A percentile compares a stretch with the other conserved stretches of the same genome.
These are phyloP conservation scores for Bullera alba DNA, from an alignment of 768 basidiomycete genomes.

Conservation along the genomic window DNA sequence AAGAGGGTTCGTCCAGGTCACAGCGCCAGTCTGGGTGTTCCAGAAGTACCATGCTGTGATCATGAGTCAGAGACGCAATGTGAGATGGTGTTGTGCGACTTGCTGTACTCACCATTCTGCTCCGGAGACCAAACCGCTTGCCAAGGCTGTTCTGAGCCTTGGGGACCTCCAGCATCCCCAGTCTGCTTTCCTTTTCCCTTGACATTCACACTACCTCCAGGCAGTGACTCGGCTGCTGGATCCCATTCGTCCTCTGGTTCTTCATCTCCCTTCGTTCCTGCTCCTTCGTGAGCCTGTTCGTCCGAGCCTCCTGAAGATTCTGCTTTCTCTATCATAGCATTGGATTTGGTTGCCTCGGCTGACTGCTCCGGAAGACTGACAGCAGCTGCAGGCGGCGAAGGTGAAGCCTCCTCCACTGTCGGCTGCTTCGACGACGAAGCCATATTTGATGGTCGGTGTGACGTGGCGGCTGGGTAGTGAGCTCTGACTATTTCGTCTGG, in stretches of 20 bases:
- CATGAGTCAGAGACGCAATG: neutral
- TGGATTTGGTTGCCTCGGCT: slow-evolving; percentile 9
- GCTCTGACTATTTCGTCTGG: neutral
- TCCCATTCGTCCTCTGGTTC: slow-evolving; percentile 28
- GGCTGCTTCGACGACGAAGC: neutral
- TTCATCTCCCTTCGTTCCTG: slow-evolving; percentile 10
- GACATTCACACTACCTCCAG: slow-evolving; percentile 12
- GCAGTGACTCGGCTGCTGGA: slow-evolving; percentile 21
- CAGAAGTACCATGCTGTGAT: slow-evolving; percentile 44
- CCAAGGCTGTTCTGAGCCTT: slow-evolving; percentile 29
- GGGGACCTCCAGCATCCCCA: slow-evolving; percentile 6
- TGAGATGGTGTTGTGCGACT: neutral
- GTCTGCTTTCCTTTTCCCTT: slow-evolving; percentile 26
- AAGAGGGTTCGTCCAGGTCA: slow-evolving; percentile 45
- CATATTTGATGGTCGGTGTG: neutral
- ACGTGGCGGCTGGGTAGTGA: neutral
- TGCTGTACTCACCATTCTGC: slow-evolving; percentile 35
- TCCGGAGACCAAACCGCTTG: slow-evolving; percentile 45
- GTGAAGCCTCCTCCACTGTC: slow-evolving; percentile 15
- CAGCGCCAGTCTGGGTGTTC: slow-evolving; percentile 39
- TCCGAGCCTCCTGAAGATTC: slow-evolving; percentile 9
- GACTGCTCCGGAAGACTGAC: slow-evolving; percentile 10
- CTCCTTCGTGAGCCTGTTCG: neutral
- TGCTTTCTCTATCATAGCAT: slow-evolving; percentile 14
- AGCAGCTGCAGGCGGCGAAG: slow-evolving; percentile 22